A percentile compares a stretch with the other conserved stretches of the same genome.
Conservation (phyloP, 2,329 filamentous ascomycete species). For the Aphanoascus verrucosus region DNA sequence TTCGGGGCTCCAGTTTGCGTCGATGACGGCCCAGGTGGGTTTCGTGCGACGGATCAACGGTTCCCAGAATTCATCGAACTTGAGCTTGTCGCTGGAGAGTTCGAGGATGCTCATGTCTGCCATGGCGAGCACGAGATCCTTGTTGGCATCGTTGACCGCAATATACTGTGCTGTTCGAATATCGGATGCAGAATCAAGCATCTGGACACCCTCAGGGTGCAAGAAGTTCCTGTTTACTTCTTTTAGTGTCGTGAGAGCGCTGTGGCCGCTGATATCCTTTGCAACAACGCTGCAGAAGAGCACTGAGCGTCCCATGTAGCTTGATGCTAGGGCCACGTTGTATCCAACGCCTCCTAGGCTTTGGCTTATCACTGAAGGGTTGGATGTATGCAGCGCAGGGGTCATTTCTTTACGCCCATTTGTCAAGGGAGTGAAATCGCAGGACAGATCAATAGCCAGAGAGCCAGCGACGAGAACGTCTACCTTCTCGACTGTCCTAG, state of each 20-base stretch:
- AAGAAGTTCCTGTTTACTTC: slow-evolving; percentile 55
- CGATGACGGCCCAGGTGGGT: slow-evolving; percentile 71
- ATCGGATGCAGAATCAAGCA: slow-evolving; percentile 42
- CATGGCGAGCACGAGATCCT: slow-evolving; percentile 83
- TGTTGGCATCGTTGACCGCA: slow-evolving; percentile 72
- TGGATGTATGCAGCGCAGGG: slow-evolving; percentile 61
- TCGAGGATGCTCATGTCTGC: slow-evolving; percentile 84
- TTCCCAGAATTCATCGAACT: slow-evolving; percentile 49
- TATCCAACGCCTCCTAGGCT: slow-evolving; percentile 83
- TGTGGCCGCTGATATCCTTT: slow-evolving; percentile 65
- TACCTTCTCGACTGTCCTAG: slow-evolving; percentile 24
- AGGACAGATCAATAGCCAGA: slow-evolving; percentile 76
- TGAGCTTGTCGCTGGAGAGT: slow-evolving; percentile 30
- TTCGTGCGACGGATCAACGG: slow-evolving; percentile 45
- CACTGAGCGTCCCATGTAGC: slow-evolving; percentile 56
- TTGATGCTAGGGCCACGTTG: slow-evolving; percentile 79
- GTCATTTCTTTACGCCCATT: slow-evolving; percentile 23
- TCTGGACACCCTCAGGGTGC: slow-evolving; percentile 51
- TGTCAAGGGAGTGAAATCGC: slow-evolving; percentile 55
- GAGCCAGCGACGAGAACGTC: slow-evolving; percentile 86
- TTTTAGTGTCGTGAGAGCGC: slow-evolving; percentile 56
- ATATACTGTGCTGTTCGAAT: slow-evolving; percentile 81
- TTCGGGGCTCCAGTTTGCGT: slow-evolving; percentile 69
- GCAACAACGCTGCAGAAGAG: slow-evolving; percentile 71
- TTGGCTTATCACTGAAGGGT: slow-evolving; percentile 68